Evolutionary conservation across 2,329 filamentous ascomycete species (phyloP), one percentile per base, ranked within the genome.

Genomic region (Davidsoniella australis): DNA sequence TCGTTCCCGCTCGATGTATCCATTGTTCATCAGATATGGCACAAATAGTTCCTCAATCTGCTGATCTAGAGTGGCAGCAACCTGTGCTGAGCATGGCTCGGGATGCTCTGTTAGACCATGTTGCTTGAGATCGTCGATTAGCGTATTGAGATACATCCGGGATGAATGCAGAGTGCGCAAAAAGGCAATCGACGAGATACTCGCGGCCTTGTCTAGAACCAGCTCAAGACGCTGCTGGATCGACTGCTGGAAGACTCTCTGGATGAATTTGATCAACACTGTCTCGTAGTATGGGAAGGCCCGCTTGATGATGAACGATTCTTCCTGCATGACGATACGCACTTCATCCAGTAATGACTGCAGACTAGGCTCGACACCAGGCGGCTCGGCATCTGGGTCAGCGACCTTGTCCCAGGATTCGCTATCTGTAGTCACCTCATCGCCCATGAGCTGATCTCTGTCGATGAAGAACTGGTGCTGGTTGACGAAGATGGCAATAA

Each of bases 401-500:
- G 93, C 89, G 47, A 98, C 71, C 56, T 82, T 80, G 51, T 96
- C 89, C 88, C 89, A 95, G 2, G 78, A 81, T 54, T 86, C 76
- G 51, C 72, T 74, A 57, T 91, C 85, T 10, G 76, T 74, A 2
- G 73, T 74, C 14, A 94, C 77, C 61, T 94, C 88, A 58, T 94
- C 88, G 0, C 82, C 83, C 45, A 94, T 81, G 51, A 98, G 70
- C 62, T 96, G 89, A 56, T 87, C 91, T 23, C 88, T 75, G 61
- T 96, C 91, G 60, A 98, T 95, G 66, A 98, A 98, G 72, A 98
- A 98, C 60, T 94, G 87, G 65, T 98, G 93, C 63, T 98, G 91
- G 61, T 98, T 98, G 60, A 98, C 89, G 63, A 96, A 98, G 9
- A 89, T 73, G 12, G 85, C 89, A 63, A 95, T 94, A 53, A 96